Base-by-base conservation (phyloP, 345 rosid genomes). In the Melaleuca quinquenervia region DNA sequence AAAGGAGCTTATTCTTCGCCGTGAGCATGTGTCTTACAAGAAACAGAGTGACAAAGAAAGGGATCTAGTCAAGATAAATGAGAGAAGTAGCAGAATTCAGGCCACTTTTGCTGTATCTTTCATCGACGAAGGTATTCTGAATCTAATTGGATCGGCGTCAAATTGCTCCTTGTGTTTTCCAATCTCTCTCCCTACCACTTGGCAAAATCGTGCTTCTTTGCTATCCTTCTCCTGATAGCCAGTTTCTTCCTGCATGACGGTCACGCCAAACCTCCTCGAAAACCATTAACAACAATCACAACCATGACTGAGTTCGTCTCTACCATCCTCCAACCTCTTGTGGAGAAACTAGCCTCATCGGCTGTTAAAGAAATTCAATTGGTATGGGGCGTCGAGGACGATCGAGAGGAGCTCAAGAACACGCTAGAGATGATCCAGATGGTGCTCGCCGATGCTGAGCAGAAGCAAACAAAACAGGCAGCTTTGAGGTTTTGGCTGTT, bases 401-500 rank as follows among this genome's bases (percentile, higher is more conserved):
- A 88, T 36, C 86, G 75, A 13, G 54, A 41, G 51, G 58, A 76
- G 85, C 87, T 88, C n/a, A 11, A 53, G 50, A 15, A 22, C 6
- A 88, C 12, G n/a, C 85, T 88, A 13, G 44, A 54, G 32, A 54
- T 49, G 15, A 70, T 83, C 75, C 76, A 52, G 24, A 53, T 44
- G 6, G 58, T 85, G 53, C 50, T 88, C 10, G 44, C 51, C 2
- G 89, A 88, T 50, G 89, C 87, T 6, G 87, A 88, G 84, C 85
- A 85, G 60, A 83, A 54, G 78, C 89, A 74, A 53, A 24, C 16
- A 36, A 29, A 49, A 50, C 75, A 85, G 3, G 24, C 8, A 5
- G 56, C 50, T 16, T 21, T 83, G 24, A 54, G 60, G 49, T 26
- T 1, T 29, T 87, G 87, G 90, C 84, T 87, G 36, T 51, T 6